Base-by-base conservation (phyloP, 805 yeast genomes). In the Zygoascus flipseniorum region DNA sequence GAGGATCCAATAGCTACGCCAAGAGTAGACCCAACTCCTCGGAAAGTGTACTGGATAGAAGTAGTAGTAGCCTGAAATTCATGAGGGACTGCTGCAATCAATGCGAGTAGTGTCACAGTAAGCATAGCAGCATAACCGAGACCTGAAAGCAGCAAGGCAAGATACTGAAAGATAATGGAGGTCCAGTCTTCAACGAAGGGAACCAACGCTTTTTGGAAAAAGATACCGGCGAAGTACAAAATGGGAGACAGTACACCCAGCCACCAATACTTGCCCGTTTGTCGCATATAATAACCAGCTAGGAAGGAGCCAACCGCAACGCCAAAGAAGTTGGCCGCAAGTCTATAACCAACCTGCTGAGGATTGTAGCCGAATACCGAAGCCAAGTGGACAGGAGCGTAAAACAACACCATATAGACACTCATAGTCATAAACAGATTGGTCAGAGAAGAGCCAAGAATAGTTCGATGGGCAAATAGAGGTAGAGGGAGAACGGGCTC, bases 11-110 rank as follows among this genome's bases (percentile, higher is more conserved):
- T 60, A 1, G 90, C 73, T 14, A 88, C 89, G 41, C 95, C 95
- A 48, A 87, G 68, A 0, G 93, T 85, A n/a, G 92, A 84, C 0
- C 95, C 96, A 0, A 89, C 83, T 9, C 92, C 83, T 62, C 95
- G 76, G 72, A 86, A 88, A 0, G 90, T 89, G 66, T 90, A 89
- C 63, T 88, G 95, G 54, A 90, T 86, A 0, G 96, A 86, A 0
- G 97, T 89, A 2, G 92, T 85, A 19, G 89, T 77, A 1, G 97
- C 96, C 67, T 88, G 96, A 62, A 75, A 78, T 51, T 78, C 75
- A 20, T 73, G 67, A 9, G 85, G 82, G 1, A 85, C 93, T 1
- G 93, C 79, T 0, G 93, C 83, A 52, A 88, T 85, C 68, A 88
- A 74, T 0, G 95, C 85, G 37, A 87, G 68, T 48, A 88, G 70